phyloP scores from a whole-genome alignment of 2,329 filamentous ascomycete genomes.

The Verticillium klebahnii region DNA sequence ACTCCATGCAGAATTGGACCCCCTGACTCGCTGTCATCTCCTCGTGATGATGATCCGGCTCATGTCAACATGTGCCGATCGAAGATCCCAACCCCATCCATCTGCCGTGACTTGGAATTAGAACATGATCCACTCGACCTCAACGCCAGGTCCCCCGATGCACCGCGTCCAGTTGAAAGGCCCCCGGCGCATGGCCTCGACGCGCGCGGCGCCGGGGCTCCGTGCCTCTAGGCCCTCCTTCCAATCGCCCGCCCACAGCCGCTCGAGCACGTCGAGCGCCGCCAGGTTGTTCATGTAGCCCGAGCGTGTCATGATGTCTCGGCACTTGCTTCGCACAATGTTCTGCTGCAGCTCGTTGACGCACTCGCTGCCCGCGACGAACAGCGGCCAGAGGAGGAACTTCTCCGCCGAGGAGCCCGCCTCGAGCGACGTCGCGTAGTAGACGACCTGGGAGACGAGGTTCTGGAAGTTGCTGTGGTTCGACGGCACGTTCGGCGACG shows the following conservation, averaged over 20 bases:
- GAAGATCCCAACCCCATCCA: not conserved
- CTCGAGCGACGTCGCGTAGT: conserved; percentile 76
- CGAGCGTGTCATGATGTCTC: conserved; percentile 81
- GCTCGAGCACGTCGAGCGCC: conserved; percentile 79
- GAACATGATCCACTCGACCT: conserved; percentile 66
- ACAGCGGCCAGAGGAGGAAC: conserved; percentile 89
- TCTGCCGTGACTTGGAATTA: conserved; percentile 43
- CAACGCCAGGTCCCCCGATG: conserved; percentile 50
- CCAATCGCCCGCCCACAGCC: conserved; percentile 65
- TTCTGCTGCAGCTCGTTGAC: conserved; percentile 74
- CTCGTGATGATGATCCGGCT: not conserved
- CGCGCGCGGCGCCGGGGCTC: conserved; percentile 25
- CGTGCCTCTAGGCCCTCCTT: conserved; percentile 28
- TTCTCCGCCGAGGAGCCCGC: conserved; percentile 71
- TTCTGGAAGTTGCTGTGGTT: conserved; percentile 75
- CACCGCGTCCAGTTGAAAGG: conserved; percentile 56
- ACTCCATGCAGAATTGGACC: not conserved
- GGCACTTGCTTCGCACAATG: conserved; percentile 74
- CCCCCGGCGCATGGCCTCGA: conserved; percentile 34
- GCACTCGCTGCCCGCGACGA: conserved; percentile 86
- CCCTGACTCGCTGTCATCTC: not conserved
- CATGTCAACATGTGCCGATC: not conserved
- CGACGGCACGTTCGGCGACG: conserved; percentile 68
- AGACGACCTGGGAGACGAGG: conserved; percentile 75
- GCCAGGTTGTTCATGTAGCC: conserved; percentile 93